Percentiles rank a stretch among this genome's conserved stretches.
Conservation (phyloP, 2,329 filamentous ascomycete species). For the Periconia digitata region DNA sequence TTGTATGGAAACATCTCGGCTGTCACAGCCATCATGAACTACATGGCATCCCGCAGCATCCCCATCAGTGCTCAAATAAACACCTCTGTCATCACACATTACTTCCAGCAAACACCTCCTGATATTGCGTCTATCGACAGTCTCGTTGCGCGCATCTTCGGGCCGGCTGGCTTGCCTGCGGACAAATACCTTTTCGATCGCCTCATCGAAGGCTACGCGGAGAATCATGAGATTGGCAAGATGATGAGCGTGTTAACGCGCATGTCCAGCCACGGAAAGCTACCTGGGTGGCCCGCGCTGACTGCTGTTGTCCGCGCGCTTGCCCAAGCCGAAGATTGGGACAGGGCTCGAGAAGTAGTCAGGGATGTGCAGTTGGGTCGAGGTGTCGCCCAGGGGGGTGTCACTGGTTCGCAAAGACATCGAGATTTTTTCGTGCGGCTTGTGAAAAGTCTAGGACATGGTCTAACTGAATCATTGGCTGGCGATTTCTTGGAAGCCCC, state of each 20-base stretch:
- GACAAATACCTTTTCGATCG: conserved; percentile 70
- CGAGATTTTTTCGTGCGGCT: conserved; percentile 19
- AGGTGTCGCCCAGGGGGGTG: conserved; percentile 28
- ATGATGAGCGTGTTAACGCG: conserved; percentile 46
- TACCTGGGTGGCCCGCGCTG: conserved; percentile 48
- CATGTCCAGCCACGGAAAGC: conserved; percentile 43
- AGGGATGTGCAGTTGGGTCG: conserved; percentile 38
- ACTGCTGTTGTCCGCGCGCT: conserved; percentile 42
- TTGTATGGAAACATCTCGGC: conserved; percentile 49
- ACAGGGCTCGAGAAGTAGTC: conserved; percentile 38
- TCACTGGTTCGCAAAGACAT: conserved; percentile 15
- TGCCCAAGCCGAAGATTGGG: conserved; percentile 38
- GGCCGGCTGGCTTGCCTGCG: conserved; percentile 31
- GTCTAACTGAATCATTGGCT: conserved; percentile 1
- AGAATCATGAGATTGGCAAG: conserved; percentile 51
- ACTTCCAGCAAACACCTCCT: conserved; percentile 61
- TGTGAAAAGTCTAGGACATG: conserved; percentile 14
- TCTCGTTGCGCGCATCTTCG: conserved; percentile 55
- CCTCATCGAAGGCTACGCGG: conserved; percentile 67
- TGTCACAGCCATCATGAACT: conserved; percentile 62
- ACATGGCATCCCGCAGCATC: conserved; percentile 60
- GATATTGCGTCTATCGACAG: conserved; percentile 61
- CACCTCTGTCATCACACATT: conserved; percentile 71
- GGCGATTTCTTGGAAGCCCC: conserved; percentile 3
- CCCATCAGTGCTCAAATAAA: conserved; percentile 67